Percentiles rank a stretch among this genome's conserved stretches.
Evolutionary conservation across 2,329 filamentous ascomycete species (phyloP).

Genomic region (Sporothrix protearum): DNA sequence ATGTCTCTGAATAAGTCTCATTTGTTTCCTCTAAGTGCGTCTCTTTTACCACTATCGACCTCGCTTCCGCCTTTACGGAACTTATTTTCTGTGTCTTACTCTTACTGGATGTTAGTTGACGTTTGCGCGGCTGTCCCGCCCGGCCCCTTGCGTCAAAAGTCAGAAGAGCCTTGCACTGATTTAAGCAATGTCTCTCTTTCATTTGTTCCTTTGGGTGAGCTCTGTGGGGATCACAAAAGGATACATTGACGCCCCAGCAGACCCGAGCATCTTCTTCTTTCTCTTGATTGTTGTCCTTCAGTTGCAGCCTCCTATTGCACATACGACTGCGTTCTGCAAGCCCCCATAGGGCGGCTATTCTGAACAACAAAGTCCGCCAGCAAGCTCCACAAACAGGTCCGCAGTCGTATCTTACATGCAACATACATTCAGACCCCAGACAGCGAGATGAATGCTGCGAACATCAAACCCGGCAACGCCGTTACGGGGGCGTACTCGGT

Average conservation of each 20-base stretch:
- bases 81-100: background rate
- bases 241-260: background rate
- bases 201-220: background rate
- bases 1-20: background rate
- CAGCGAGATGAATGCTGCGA: background rate
- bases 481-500: background rate
- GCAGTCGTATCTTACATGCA: background rate
- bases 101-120: background rate
- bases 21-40: background rate
- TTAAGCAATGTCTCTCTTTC: background rate
- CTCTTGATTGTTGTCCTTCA: background rate
- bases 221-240: background rate
- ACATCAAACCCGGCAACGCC: background rate
- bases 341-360: background rate
- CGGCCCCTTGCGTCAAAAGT: background rate
- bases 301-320: background rate
- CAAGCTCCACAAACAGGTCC: background rate
- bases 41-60: background rate
- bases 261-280: too few species aligned
- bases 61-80: conserved; percentile 2
- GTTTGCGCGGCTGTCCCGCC: background rate
- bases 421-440: background rate
- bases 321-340: background rate
- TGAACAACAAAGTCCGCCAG: background rate
- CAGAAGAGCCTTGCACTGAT: background rate